phyloP scores from a whole-genome alignment of 2,329 filamentous ascomycete species.

The Paraphoma sp. region DNA sequence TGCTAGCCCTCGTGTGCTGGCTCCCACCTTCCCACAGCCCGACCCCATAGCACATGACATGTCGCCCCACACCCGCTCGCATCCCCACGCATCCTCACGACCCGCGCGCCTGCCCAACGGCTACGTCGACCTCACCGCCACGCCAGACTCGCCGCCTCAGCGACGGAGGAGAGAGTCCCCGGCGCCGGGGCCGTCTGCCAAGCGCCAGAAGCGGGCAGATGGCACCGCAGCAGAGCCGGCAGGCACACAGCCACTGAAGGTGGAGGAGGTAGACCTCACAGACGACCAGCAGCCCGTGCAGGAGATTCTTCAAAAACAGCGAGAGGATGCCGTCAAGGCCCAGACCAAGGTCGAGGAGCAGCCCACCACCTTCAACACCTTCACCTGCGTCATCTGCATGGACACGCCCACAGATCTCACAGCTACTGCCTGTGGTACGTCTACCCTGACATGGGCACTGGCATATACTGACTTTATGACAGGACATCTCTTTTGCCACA shows the following conservation, averaged over 20 bases:
- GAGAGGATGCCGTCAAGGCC: conserved; percentile 58
- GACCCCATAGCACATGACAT: conserved; percentile 8
- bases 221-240: conserved; percentile 6
- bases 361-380: conserved; percentile 52
- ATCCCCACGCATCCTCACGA: conserved; percentile 12
- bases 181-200: conserved; percentile 38
- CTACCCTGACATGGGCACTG: background rate
- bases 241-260: conserved; percentile 21
- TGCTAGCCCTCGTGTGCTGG: background rate
- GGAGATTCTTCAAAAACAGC: conserved; percentile 59
- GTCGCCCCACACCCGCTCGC: conserved; percentile 24
- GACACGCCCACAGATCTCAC: conserved; percentile 66
- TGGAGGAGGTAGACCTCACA: conserved; percentile 60
- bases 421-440: conserved; percentile 65
- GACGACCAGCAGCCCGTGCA: conserved; percentile 51
- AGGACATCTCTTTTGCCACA: conserved; percentile 71
- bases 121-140: conserved; percentile 45
- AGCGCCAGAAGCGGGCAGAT: conserved; percentile 36
- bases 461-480: conserved; percentile 6
- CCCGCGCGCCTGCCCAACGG: conserved; percentile 40
- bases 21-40: background rate
- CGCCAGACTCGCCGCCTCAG: conserved; percentile 28
- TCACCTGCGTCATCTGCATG: conserved; percentile 70
- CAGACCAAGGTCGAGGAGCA: conserved; percentile 50
- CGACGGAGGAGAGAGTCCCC: conserved; percentile 28